Percentiles rank a stretch among this genome's conserved stretches.
Evolutionary conservation across 2,329 filamentous ascomycete genomes (phyloP).

Genomic region (Magnaporthiopsis poae): DNA sequence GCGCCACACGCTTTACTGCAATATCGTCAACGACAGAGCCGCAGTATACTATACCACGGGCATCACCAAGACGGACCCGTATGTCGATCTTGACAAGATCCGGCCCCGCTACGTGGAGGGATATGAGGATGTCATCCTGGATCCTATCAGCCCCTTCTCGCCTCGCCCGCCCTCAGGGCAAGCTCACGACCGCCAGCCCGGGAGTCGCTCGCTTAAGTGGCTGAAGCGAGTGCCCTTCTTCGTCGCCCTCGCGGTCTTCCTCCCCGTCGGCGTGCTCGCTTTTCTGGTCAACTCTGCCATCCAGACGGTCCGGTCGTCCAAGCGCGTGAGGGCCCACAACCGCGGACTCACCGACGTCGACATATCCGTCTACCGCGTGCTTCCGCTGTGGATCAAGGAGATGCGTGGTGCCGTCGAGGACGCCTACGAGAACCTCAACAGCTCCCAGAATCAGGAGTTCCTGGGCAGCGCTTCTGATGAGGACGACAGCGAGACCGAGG

Average conservation of each 20-base stretch:
- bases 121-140: constrained; percentile 66
- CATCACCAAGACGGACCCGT: constrained; percentile 71
- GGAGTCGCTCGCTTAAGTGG: constrained; percentile 25
- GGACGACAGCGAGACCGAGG: constrained; percentile 18
- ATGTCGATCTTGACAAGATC: constrained; percentile 53
- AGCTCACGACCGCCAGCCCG: neutral
- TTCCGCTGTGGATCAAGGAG: constrained; percentile 66
- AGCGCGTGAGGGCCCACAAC: constrained; percentile 69
- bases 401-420: constrained; percentile 68
- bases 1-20: constrained; percentile 69
- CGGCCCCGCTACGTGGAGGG: constrained; percentile 65
- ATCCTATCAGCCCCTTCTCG: constrained; percentile 42
- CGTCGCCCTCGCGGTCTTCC: constrained; percentile 58
- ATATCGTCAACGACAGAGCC: constrained; percentile 75
- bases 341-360: constrained; percentile 57
- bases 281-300: constrained; percentile 59
- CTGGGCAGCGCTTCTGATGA: constrained; percentile 47
- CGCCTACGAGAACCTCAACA: constrained; percentile 64
- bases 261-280: constrained; percentile 66
- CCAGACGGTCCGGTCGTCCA: constrained; percentile 64
- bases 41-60: constrained; percentile 75
- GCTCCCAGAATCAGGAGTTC: constrained; percentile 60
- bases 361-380: constrained; percentile 56
- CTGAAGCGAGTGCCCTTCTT: constrained; percentile 14
- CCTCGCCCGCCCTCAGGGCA: neutral